These are phyloP conservation scores for Penicillium occitanis DNA, from an alignment of 2,329 filamentous ascomycete species.

Conservation along the genomic window DNA sequence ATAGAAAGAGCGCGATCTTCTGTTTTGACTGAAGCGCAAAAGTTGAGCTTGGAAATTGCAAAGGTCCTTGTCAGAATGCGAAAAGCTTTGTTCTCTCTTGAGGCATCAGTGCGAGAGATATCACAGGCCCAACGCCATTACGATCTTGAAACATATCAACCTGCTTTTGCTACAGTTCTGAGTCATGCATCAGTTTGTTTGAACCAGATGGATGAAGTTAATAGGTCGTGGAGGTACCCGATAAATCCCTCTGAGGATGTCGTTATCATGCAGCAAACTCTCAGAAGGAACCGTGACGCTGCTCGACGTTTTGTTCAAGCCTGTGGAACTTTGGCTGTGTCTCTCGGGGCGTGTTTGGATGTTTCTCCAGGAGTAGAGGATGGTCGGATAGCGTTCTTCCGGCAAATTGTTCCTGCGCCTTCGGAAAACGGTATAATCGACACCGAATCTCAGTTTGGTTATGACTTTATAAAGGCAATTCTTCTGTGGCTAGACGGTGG, in stretches of 20 bases:
- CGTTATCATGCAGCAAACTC: slow-evolving; percentile 55
- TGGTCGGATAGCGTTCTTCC: slow-evolving; percentile 45
- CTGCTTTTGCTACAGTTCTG: slow-evolving; percentile 44
- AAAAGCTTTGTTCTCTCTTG: slow-evolving; percentile 56
- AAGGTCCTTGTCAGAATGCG: slow-evolving; percentile 56
- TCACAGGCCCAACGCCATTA: slow-evolving; percentile 29
- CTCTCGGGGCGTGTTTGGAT: slow-evolving; percentile 55
- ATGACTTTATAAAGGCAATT: slow-evolving; percentile 65
- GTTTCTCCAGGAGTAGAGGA: slow-evolving; percentile 39
- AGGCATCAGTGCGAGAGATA: slow-evolving; percentile 35
- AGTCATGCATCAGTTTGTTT: slow-evolving; percentile 51
- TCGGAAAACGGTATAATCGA: slow-evolving; percentile 43
- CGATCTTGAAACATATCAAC: slow-evolving; percentile 35
- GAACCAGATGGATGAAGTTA: slow-evolving; percentile 58
- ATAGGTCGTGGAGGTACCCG: slow-evolving; percentile 59
- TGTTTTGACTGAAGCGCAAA: slow-evolving; percentile 54
- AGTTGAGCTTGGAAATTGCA: slow-evolving; percentile 56
- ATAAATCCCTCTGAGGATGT: slow-evolving; percentile 55
- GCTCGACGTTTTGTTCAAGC: slow-evolving; percentile 63
- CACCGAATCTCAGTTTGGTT: slow-evolving; percentile 56
- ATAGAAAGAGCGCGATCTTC: slow-evolving; percentile 45
- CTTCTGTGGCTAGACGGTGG: slow-evolving; percentile 63
- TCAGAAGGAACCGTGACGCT: slow-evolving; percentile 57
- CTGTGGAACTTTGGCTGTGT: slow-evolving; percentile 57
- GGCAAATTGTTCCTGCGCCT: slow-evolving; percentile 50